Base-by-base conservation (phyloP, 2,329 filamentous ascomycete species). In the Xylaria polymorpha region DNA sequence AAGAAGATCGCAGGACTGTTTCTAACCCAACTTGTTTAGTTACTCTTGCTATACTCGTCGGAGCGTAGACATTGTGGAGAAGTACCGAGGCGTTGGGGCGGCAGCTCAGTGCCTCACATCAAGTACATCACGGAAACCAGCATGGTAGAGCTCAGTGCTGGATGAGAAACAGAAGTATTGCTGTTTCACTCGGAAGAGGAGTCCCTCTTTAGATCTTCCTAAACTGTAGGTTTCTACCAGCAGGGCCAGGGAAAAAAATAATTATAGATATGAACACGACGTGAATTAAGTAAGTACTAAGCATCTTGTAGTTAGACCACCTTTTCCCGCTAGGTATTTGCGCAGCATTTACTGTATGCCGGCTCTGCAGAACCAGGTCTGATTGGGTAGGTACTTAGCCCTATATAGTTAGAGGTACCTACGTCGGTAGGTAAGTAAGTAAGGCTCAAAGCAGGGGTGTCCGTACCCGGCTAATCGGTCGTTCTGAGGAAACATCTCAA, bases 1-100 rank as follows among this genome's bases (percentile, higher is more conserved):
- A 39, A 9, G 4, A 3, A 14, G 15, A 12, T 4, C n/a, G 3
- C 41, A 51, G 35, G 9, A 22, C 22, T 6, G 25, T 2, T 41
- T n/a, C 35, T 46, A n/a, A 32, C n/a, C 51, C 68, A 56, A 67
- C 41, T 15, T 10, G 15, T 8, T 29, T 29, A 4, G 25, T 29
- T 29, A 41, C 46, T 43, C 10, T 29, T 68, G 68, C 0, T 86
- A 83, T 74, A 81, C 78, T 18, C 84, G 84, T 46, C 84, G 85
- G 57, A 82, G 81, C 43, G 77, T 73, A 22, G 75, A 83, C 58
- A 84, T 85, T 68, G 83, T 86, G 8, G 82, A 86, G 60, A 78
- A 77, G 43, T 84, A 81, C 70, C 84, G 81, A 66, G 83, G 83
- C 5, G 69, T 75, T 0, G 80, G 77, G 82, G n/a, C n/a, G n/a